Percentiles rank a stretch among this genome's conserved stretches.
Evolutionary conservation across 129 eudicot species (phyloP).

Genomic region (Artemisia tridentata): DNA sequence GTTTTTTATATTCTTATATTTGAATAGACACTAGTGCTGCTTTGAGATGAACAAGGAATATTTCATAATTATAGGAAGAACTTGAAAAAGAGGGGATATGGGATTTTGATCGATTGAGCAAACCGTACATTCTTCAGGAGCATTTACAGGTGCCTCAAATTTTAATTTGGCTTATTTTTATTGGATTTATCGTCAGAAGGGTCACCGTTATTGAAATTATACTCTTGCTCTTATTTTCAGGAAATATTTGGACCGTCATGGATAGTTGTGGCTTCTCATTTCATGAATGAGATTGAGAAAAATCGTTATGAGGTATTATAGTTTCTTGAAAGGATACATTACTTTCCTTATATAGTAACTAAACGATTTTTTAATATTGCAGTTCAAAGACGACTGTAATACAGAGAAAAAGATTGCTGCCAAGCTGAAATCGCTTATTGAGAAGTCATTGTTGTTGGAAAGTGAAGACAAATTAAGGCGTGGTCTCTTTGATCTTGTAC

Average conservation of each 20-base stretch:
- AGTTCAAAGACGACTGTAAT: conserved; percentile 96
- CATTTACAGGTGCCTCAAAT: conserved; percentile 56
- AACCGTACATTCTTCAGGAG: conserved; percentile 73
- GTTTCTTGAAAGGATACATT: background rate
- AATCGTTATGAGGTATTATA: conserved; percentile 66
- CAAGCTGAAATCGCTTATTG: conserved; percentile 67
- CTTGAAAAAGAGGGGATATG: conserved; percentile 94
- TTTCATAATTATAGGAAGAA: conserved; percentile 65
- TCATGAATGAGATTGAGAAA: conserved; percentile 69
- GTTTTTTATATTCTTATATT: background rate
- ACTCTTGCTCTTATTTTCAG: conserved; percentile 41
- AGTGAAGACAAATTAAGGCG: conserved; percentile 63
- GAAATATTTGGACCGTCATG: conserved; percentile 92
- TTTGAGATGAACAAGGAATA: conserved; percentile 10
- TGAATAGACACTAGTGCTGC: background rate
- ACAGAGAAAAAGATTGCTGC: conserved; percentile 89
- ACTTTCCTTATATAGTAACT: background rate
- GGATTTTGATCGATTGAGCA: conserved; percentile 89
- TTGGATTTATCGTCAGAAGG: conserved; percentile 8
- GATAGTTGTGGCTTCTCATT: conserved; percentile 75
- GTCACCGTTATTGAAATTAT: conserved; percentile 12
- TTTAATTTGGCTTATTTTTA: conserved; percentile 5
- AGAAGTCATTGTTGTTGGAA: conserved; percentile 56
- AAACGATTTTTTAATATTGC: conserved; percentile 10
- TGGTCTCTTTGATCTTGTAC: conserved; percentile 76